These are phyloP conservation scores for Mycosphaerella sp. DNA, from an alignment of 2,329 filamentous ascomycete species.

Conservation along the genomic window DNA sequence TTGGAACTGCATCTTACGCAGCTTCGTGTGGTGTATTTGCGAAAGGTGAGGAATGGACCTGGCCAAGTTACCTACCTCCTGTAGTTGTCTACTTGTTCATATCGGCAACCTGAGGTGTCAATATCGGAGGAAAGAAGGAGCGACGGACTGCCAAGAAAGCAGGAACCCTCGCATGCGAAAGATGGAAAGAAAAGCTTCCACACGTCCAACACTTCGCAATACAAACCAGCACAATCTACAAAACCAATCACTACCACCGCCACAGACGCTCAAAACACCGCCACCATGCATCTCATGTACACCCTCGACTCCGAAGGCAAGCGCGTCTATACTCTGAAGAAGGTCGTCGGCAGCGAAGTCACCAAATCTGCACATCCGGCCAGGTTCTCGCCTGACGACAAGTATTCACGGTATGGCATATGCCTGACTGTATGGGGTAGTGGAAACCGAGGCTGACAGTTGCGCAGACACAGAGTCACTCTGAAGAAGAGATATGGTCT, in stretches of 20 bases:
- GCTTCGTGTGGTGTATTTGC: neutral
- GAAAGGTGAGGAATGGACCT: neutral
- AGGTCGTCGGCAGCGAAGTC: constrained; percentile 72
- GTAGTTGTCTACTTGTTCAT: constrained; percentile 12
- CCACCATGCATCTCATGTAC: constrained; percentile 72
- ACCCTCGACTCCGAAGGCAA: constrained; percentile 75
- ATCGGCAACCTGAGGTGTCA: neutral
- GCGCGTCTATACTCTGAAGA: constrained; percentile 92
- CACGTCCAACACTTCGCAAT: constrained; percentile 5
- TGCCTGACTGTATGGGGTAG: neutral
- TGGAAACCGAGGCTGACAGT: neutral
- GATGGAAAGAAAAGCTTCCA: neutral
- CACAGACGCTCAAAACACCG: constrained; percentile 3
- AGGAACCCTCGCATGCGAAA: too few relatives aligned
- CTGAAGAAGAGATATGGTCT: constrained; percentile 90
- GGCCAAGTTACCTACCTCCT: constrained; percentile 5
- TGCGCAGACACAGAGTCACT: constrained; percentile 73
- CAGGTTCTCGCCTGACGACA: constrained; percentile 95
- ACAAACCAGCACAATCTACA: neutral
- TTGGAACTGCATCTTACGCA: constrained; percentile 6
- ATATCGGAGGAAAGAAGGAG: constrained; percentile 1
- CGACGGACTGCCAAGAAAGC: neutral
- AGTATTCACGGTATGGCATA: constrained; percentile 67
- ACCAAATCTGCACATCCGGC: constrained; percentile 96
- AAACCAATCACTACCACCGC: neutral